A percentile compares a stretch with the other conserved stretches of the same genome.
Conservation (phyloP, 768 basidiomycete species). For the Suillus weaverae region DNA sequence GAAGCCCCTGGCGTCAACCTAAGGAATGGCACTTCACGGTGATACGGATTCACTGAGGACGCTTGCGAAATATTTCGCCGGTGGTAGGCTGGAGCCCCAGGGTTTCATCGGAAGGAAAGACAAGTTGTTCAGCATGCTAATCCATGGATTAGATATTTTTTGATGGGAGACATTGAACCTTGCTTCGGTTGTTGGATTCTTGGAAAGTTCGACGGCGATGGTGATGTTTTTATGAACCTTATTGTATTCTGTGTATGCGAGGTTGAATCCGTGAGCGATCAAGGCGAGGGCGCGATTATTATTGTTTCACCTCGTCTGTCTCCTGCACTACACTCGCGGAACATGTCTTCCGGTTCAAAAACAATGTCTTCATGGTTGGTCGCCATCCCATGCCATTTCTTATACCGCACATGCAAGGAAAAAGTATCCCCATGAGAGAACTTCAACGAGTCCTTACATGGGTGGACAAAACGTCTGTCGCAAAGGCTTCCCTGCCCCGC, state of each 20-base stretch:
- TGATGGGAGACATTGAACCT: too few species aligned
- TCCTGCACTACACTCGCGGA: neutral
- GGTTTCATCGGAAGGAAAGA: neutral
- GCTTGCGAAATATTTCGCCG: neutral
- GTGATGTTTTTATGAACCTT: neutral
- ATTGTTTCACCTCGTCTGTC: neutral
- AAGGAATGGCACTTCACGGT: too few species aligned
- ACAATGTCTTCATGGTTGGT: neutral
- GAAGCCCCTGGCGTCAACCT: too few species aligned
- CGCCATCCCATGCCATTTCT: too few species aligned
- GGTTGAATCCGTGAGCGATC: neutral
- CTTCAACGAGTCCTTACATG: too few species aligned
- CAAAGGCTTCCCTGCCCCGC: too few species aligned
- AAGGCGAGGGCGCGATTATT: neutral
- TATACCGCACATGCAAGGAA: too few species aligned
- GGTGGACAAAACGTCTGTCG: too few species aligned
- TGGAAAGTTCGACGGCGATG: neutral
- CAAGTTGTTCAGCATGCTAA: neutral
- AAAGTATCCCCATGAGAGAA: too few species aligned
- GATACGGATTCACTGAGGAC: neutral
- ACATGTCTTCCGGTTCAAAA: neutral
- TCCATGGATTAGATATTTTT: too few species aligned
- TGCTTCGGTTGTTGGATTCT: neutral
- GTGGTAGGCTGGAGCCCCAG: neutral
- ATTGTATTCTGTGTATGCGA: neutral